These are phyloP conservation scores for Isatis lusitanica DNA, from an alignment of 441 rosid genomes.

Conservation along the genomic window DNA sequence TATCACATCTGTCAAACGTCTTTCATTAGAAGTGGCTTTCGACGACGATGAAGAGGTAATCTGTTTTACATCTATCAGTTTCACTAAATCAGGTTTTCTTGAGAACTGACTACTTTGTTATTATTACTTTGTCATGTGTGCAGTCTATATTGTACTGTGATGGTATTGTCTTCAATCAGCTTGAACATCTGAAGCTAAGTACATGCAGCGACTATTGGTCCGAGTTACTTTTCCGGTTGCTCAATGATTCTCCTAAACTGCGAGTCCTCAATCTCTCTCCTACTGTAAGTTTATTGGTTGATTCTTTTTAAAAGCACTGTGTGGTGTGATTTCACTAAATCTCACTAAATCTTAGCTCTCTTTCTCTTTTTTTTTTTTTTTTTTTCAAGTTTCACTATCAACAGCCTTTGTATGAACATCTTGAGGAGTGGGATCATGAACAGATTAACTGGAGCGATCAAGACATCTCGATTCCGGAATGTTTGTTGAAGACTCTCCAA, in stretches of 20 bases:
- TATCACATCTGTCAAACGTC: background rate
- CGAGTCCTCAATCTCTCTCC: background rate
- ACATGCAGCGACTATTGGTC: background rate
- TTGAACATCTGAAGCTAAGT: background rate
- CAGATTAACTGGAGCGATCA: background rate
- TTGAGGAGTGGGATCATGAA: too few species aligned
- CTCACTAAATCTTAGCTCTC: background rate
- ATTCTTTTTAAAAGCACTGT: background rate
- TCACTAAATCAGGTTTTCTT: too few species aligned
- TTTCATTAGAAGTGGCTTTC: background rate
- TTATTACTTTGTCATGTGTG: background rate
- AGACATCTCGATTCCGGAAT: background rate
- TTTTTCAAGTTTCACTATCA: too few species aligned
- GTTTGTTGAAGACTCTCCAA: constrained; percentile 1
- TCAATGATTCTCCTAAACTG: background rate
- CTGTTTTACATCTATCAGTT: background rate
- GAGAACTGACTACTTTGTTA: too few species aligned
- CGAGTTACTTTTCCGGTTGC: background rate
- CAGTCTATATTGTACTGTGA: background rate
- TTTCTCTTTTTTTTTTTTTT: background rate
- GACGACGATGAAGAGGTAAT: background rate
- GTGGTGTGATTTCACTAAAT: background rate
- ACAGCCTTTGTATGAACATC: too few species aligned
- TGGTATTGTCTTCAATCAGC: background rate
- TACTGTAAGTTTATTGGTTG: background rate